phyloP scores from a whole-genome alignment of 805 yeast species.

The Hanseniaspora occidentalis region DNA sequence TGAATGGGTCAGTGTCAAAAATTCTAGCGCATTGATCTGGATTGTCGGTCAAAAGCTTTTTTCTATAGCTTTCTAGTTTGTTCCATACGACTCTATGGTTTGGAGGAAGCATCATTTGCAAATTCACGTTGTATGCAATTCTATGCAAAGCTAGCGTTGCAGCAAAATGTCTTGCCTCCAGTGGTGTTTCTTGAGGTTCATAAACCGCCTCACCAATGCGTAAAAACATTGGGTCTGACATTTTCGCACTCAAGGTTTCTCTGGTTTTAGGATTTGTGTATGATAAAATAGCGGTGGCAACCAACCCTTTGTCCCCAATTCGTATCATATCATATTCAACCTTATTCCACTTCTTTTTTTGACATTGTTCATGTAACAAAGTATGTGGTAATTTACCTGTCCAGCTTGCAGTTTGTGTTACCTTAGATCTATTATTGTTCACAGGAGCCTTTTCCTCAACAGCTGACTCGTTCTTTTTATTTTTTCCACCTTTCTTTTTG shows the following conservation, averaged over 20 bases:
- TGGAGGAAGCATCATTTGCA: constrained; percentile 79
- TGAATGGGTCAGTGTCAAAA: constrained; percentile 70
- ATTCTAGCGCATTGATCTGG: constrained; percentile 32
- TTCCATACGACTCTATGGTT: constrained; percentile 73
- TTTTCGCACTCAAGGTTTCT: constrained; percentile 44
- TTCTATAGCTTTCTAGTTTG: constrained; percentile 51
- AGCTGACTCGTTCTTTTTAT: constrained; percentile 8
- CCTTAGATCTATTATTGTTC: constrained; percentile 30
- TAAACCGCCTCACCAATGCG: constrained; percentile 32
- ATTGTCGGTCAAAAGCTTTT: constrained; percentile 32
- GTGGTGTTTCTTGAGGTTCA: constrained; percentile 61
- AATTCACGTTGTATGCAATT: constrained; percentile 65
- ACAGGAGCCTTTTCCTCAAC: constrained; percentile 11
- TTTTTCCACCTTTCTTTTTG: constrained; percentile 2
- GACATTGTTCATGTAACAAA: constrained; percentile 74
- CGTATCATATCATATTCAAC: constrained; percentile 64
- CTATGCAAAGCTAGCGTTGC: constrained; percentile 83
- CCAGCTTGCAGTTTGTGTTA: constrained; percentile 69
- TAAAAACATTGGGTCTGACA: constrained; percentile 33
- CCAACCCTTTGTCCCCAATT: constrained; percentile 39
- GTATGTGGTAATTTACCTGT: constrained; percentile 91
- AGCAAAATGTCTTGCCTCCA: constrained; percentile 82
- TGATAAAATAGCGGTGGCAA: constrained; percentile 51
- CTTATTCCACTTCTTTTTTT: constrained; percentile 79
- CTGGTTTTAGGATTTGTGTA: constrained; percentile 76